Percentiles rank a stretch among this genome's conserved stretches.
These are phyloP conservation scores for Alternaria postmessia DNA, from an alignment of 2,329 filamentous ascomycete genomes.

Conservation along the genomic window DNA sequence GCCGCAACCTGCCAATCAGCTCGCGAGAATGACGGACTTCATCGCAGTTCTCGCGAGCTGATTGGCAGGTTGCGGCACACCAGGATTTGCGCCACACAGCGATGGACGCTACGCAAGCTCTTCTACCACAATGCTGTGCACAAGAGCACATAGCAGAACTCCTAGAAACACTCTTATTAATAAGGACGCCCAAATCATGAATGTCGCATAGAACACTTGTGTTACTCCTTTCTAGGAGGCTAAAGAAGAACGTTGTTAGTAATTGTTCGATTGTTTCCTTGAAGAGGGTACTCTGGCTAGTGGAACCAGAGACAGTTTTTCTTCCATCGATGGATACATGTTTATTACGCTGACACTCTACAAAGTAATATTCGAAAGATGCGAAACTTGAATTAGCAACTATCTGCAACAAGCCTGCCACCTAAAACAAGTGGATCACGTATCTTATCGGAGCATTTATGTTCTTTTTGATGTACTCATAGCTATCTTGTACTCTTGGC, in stretches of 20 bases:
- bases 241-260: not conserved
- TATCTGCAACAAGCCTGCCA: not conserved
- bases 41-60: too few relatives aligned
- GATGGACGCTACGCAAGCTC: too few relatives aligned
- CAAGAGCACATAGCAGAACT: not conserved
- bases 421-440: not conserved
- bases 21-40: too few relatives aligned
- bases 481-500: not conserved
- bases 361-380: not conserved
- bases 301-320: not conserved
- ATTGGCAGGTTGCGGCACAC: too few relatives aligned
- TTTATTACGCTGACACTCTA: not conserved
- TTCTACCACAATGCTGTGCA: not conserved
- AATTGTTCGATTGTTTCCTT: not conserved
- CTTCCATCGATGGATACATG: not conserved
- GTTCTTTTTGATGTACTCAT: not conserved
- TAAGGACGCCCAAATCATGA: not conserved
- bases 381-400: not conserved
- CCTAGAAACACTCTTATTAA: too few relatives aligned
- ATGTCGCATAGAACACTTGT: not conserved
- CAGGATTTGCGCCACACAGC: too few relatives aligned
- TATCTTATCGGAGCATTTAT: not conserved
- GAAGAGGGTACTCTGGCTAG: not conserved
- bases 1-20: too few relatives aligned
- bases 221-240: not conserved